Evolutionary conservation across 208 protist genomes (phyloP).

Genomic region (Wallacemonas sp.): DNA sequence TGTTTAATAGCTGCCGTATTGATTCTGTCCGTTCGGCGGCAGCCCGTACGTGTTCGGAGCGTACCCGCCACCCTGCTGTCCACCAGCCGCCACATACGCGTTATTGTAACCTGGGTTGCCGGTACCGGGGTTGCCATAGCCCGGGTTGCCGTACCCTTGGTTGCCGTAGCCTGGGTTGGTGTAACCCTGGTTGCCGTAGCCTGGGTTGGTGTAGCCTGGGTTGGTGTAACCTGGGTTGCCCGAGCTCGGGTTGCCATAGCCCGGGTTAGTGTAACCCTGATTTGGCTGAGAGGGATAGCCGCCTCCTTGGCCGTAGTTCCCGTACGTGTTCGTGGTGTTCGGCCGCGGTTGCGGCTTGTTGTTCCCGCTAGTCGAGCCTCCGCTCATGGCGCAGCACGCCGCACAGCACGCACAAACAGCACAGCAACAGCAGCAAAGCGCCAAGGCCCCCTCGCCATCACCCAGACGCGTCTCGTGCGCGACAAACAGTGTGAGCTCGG

Average conservation of each 20-base stretch:
- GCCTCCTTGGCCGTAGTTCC: background rate
- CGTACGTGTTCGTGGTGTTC: conserved; percentile 11
- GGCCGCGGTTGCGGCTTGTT: background rate
- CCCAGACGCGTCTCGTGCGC: background rate
- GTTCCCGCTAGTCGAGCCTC: background rate
- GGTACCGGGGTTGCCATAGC: background rate
- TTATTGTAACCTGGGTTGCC: background rate
- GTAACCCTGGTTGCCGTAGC: background rate
- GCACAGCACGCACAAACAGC: conserved; percentile 15
- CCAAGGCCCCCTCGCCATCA: background rate
- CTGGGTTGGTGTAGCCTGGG: background rate
- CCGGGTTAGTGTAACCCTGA: background rate
- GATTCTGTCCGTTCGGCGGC: background rate
- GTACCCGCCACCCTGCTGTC: conserved; percentile 1
- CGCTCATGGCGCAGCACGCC: conserved; percentile 11
- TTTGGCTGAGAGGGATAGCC: conserved; percentile 1
- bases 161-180: background rate
- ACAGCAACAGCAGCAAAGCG: conserved; percentile 6
- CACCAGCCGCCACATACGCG: too few species aligned
- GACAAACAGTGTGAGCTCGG: background rate
- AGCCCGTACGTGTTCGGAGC: conserved; percentile 2
- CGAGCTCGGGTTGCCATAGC: background rate
- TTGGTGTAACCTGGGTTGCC: background rate
- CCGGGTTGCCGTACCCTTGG: background rate
- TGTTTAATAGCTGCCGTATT: background rate